Base-by-base conservation (phyloP, 2,329 filamentous ascomycete species). In the Camillea tinctor region DNA sequence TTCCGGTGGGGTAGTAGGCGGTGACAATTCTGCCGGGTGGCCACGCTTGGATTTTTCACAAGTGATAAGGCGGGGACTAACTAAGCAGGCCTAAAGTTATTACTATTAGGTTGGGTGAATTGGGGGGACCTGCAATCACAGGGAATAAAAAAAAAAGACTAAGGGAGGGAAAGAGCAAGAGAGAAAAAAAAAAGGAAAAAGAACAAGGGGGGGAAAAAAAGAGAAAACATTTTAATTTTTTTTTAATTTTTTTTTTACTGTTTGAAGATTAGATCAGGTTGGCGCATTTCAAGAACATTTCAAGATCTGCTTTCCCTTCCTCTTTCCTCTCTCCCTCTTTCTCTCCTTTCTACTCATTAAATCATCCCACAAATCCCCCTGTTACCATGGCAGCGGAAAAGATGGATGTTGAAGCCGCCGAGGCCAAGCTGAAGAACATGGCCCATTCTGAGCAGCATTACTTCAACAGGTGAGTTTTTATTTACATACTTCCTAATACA, bases 361-460 rank as follows among this genome's bases (percentile, higher is more conserved):
- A 24, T 40, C 36, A 24, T 20, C 48, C 51, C 13, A 52, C 55
- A 59, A 57, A 40, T 57, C 36, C 20, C 21, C 22, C 54, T 54
- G 50, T 60, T 54, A 48, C 58, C 60, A 72, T 73, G 69, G 62
- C 70, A 20, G 54, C 56, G 56, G 78, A 80, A 68, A 81, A 80
- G 63, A 86, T 84, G 82, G 84, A 86, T 51, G 79, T 87, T 61
- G 84, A 85, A 72, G 74, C 79, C 66, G 85, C 84, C 54, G 85
- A 88, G 79, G 75, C 83, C 74, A 80, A 81, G 77, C 83, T 91
- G 77, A 87, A 88, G 74, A 76, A 80, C 70, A 88, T 97, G 85
- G 90, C 91, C 75, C 93, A 97, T 81, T 95, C 93, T 66, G 95
- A 99, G 84, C 93, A 96, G 78, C 95, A 98, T 79, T 99, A 98